Base-by-base conservation (phyloP, 257 asterid species). In the Solanum commersonii region DNA sequence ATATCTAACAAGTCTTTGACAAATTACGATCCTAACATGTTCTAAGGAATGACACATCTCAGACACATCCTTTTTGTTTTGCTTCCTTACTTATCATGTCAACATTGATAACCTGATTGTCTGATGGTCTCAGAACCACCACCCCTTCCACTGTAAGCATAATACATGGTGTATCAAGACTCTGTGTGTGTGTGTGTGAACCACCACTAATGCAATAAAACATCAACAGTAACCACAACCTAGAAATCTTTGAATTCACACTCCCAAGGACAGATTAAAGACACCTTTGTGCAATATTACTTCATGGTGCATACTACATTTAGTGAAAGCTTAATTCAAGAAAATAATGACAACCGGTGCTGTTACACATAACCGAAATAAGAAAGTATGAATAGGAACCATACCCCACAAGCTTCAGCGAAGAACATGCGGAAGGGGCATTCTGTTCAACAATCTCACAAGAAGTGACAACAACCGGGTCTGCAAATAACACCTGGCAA, bases 391-490 rank as follows among this genome's bases (percentile, higher is more conserved):
- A 52, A 86, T 22, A 88, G 88, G 68, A 88, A 73, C 88, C 92
- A 88, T 93, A 97, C 99, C 99, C 99, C 60, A 94, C 87, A 83
- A 97, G 92, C 90, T 94, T 94, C 89, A 95, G 95, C 20, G 93
- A 91, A 81, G 98, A 91, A 89, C 97, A 96, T 65, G 92, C 73
- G 87, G 99, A 96, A 74, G 99, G 85, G 71, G 98, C 96, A 89
- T 93, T 94, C 90, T 96, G 99, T 91, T 97, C 99, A 87, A 97
- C 95, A 92, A 97, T 94, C 94, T 97, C 99, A 89, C 99, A 97
- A 74, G 98, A 93, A 86, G 93, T 90, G 85, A 95, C 89, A 87
- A 94, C 94, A 25, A 95, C 98, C 67, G 98, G 95, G 91, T 96
- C 99, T 42, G 96, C 89, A 94, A 97, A 97, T 88, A 95, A 87